Evolutionary conservation across 2,329 filamentous ascomycete genomes (phyloP).

Genomic region (Colletotrichum navitas): DNA sequence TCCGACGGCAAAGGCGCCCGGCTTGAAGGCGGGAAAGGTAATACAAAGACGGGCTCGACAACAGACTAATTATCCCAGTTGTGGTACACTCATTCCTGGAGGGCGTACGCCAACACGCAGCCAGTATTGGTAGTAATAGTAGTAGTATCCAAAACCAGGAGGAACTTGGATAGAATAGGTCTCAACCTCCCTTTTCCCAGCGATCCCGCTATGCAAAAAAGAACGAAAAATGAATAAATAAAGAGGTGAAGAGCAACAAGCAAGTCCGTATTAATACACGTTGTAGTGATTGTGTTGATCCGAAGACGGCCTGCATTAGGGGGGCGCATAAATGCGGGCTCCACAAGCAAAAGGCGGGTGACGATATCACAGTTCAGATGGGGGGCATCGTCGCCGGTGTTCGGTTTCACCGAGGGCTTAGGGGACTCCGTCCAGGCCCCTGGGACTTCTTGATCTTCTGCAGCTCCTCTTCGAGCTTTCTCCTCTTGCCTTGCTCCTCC

Average conservation of each 20-base stretch:
- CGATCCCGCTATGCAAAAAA: constrained; percentile 37
- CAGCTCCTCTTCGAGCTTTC: constrained; percentile 66
- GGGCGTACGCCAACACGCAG: background rate
- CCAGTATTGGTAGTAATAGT: background rate
- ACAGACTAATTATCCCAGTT: background rate
- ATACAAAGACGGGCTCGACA: background rate
- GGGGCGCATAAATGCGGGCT: background rate
- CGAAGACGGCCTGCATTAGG: background rate
- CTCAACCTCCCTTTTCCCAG: background rate
- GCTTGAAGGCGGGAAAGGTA: background rate
- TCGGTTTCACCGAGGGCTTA: constrained; percentile 53
- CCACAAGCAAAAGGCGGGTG: background rate
- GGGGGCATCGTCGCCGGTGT: background rate
- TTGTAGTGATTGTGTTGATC: background rate
- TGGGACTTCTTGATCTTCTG: constrained; percentile 57
- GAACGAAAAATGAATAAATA: background rate
- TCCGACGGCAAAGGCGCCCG: background rate
- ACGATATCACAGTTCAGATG: background rate
- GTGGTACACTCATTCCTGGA: background rate
- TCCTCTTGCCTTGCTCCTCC: constrained; percentile 63
- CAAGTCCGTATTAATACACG: constrained; percentile 4
- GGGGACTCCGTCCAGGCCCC: constrained; percentile 58
- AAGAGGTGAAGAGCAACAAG: background rate
- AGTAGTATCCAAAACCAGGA: constrained; percentile 20
- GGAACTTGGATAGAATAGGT: background rate